These are phyloP conservation scores for Pistacia atlantica DNA, from an alignment of 345 rosid genomes.

Conservation along the genomic window DNA sequence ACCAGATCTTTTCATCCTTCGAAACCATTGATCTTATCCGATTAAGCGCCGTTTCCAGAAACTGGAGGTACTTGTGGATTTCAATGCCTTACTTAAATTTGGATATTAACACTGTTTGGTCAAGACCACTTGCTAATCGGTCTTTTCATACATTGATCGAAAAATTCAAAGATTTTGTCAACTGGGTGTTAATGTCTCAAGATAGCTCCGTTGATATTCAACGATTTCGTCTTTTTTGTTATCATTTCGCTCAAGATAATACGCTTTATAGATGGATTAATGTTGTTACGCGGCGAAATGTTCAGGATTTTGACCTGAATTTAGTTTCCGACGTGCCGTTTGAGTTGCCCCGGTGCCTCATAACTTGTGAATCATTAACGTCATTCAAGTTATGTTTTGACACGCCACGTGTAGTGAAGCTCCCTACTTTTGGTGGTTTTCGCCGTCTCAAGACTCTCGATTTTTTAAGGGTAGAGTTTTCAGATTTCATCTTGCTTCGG, in stretches of 20 bases:
- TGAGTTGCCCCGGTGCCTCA: not conserved
- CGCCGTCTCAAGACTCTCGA: too few relatives aligned
- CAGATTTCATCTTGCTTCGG: too few relatives aligned
- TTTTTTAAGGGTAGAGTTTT: not conserved
- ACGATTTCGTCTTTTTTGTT: not conserved
- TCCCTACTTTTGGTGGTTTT: not conserved
- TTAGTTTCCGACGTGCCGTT: not conserved
- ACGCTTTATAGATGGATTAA: slow-evolving; percentile 3
- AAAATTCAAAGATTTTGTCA: not conserved
- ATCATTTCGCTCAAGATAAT: not conserved
- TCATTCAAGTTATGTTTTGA: not conserved
- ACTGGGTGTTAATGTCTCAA: slow-evolving; percentile 5
- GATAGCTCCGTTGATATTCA: not conserved
- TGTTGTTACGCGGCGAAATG: not conserved
- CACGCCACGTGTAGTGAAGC: not conserved
- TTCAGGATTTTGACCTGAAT: not conserved
- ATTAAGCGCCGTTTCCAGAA: not conserved
- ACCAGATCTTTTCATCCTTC: slow-evolving; percentile 5
- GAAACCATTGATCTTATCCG: not conserved
- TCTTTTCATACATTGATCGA: not conserved
- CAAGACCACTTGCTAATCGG: not conserved
- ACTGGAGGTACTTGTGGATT: slow-evolving; percentile 9
- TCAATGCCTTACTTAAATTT: not conserved
- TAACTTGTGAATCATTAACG: not conserved
- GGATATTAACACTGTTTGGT: not conserved